Conservation (phyloP, 495 filamentous ascomycete species). For the Neurospora sp. region DNA sequence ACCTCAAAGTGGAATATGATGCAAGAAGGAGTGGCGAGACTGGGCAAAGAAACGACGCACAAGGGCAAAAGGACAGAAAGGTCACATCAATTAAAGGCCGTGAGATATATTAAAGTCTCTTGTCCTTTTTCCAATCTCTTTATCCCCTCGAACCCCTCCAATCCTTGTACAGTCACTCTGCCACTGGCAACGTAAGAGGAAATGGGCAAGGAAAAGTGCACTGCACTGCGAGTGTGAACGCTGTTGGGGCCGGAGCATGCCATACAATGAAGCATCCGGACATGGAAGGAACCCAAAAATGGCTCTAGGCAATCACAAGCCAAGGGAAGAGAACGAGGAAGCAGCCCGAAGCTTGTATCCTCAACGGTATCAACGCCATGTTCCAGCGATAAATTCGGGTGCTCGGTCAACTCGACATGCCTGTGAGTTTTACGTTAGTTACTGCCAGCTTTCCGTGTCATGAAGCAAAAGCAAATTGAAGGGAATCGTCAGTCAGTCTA, state of each 20-base stretch:
- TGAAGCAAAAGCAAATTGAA: background rate
- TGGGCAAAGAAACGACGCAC: constrained; percentile 13
- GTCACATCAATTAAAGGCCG: constrained; percentile 22
- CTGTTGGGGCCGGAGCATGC: background rate
- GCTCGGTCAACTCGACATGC: background rate
- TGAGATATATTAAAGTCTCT: constrained; percentile 13
- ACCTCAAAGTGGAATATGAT: background rate
- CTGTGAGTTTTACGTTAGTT: background rate
- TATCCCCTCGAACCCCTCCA: background rate
- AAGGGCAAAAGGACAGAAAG: background rate
- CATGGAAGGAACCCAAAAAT: constrained; percentile 19
- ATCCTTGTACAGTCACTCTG: background rate
- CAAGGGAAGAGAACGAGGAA: background rate
- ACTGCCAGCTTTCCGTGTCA: background rate
- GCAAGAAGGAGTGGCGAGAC: constrained; percentile 12
- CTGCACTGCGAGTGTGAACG: background rate
- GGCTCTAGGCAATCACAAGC: background rate
- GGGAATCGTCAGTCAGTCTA: background rate
- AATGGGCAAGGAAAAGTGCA: background rate
- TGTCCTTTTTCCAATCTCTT: constrained; percentile 13
- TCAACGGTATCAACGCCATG: background rate
- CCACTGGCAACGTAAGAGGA: background rate
- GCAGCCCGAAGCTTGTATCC: background rate
- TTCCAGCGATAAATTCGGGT: background rate
- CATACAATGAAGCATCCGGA: constrained; percentile 25